A percentile compares a stretch with the other conserved stretches of the same genome.
phyloP scores from a whole-genome alignment of 2,329 filamentous ascomycete species.

The Penicillium corylophilum region DNA sequence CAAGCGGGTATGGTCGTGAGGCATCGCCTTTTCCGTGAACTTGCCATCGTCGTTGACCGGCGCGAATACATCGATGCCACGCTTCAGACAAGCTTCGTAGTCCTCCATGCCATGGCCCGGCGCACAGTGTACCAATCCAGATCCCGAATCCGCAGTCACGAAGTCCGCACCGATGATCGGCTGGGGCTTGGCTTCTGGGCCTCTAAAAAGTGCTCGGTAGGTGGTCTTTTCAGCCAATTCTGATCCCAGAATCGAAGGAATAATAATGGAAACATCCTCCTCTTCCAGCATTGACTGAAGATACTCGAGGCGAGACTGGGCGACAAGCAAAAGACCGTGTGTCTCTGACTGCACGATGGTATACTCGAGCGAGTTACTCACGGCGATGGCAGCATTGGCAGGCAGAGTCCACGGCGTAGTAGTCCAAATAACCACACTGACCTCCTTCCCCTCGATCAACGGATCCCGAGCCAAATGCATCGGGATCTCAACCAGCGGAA shows the following conservation, averaged over 20 bases:
- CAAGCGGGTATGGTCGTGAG: constrained; percentile 65
- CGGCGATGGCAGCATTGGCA: constrained; percentile 84
- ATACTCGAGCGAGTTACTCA: constrained; percentile 74
- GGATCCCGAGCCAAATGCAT: constrained; percentile 43
- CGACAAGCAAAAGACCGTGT: constrained; percentile 67
- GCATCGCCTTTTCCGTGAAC: constrained; percentile 78
- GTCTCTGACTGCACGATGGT: constrained; percentile 59
- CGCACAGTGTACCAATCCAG: constrained; percentile 90
- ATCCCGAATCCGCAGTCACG: constrained; percentile 85
- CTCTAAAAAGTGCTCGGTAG: constrained; percentile 71
- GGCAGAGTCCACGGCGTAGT: constrained; percentile 97
- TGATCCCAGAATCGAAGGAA: constrained; percentile 61
- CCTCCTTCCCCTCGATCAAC: constrained; percentile 45
- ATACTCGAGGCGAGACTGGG: constrained; percentile 66
- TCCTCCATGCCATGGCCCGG: constrained; percentile 97
- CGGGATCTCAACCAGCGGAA: constrained; percentile 60
- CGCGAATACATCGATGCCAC: constrained; percentile 72
- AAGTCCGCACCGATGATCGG: constrained; percentile 82
- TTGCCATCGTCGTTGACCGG: constrained; percentile 78
- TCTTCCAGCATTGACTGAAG: constrained; percentile 48
- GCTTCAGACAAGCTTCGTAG: constrained; percentile 73
- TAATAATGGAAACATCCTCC: constrained; percentile 52
- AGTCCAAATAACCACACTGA: constrained; percentile 94
- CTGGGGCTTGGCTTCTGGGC: constrained; percentile 56
- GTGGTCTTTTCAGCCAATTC: constrained; percentile 61